A percentile compares a stretch with the other conserved stretches of the same genome.
phyloP scores from a whole-genome alignment of 805 yeast genomes.

The Alloascoidea africana region DNA sequence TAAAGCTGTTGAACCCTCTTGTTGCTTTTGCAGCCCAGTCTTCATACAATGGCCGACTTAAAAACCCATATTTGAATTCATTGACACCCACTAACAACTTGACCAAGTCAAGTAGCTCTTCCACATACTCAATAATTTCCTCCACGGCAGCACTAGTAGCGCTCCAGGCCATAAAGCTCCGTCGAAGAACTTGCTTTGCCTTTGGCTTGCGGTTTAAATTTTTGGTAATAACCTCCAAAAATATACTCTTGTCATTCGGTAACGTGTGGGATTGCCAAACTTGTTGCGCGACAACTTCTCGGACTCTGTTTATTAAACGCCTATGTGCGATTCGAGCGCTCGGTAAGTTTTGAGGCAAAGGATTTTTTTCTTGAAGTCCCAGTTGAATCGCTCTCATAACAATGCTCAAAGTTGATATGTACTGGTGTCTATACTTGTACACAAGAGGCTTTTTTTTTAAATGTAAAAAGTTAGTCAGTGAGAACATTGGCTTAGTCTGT shows the following conservation, averaged over 20 bases:
- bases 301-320: slow-evolving; percentile 26
- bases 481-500: too few relatives aligned
- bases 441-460: slow-evolving; percentile 19
- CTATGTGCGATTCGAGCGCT: slow-evolving; percentile 32
- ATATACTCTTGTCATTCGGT: not conserved
- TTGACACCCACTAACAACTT: slow-evolving; percentile 31
- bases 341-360: slow-evolving; percentile 35
- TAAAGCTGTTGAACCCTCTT: too few relatives aligned
- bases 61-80: slow-evolving; percentile 34
- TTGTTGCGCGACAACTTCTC: slow-evolving; percentile 17
- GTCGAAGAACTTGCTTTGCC: slow-evolving; percentile 10
- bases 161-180: slow-evolving; percentile 31
- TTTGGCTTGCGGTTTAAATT: too few relatives aligned
- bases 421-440: slow-evolving; percentile 28
- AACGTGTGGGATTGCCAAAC: not conserved
- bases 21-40: slow-evolving; percentile 27
- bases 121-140: slow-evolving; percentile 33
- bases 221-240: too few relatives aligned
- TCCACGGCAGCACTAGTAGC: slow-evolving; percentile 33
- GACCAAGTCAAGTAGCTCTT: slow-evolving; percentile 26
- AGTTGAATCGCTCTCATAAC: slow-evolving; percentile 26
- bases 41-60: slow-evolving; percentile 29
- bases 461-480: too few relatives aligned
- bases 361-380: slow-evolving; percentile 27
- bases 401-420: slow-evolving; percentile 24